Conservation (phyloP, 768 basidiomycete species). For the Pisolithus marmoratus region DNA sequence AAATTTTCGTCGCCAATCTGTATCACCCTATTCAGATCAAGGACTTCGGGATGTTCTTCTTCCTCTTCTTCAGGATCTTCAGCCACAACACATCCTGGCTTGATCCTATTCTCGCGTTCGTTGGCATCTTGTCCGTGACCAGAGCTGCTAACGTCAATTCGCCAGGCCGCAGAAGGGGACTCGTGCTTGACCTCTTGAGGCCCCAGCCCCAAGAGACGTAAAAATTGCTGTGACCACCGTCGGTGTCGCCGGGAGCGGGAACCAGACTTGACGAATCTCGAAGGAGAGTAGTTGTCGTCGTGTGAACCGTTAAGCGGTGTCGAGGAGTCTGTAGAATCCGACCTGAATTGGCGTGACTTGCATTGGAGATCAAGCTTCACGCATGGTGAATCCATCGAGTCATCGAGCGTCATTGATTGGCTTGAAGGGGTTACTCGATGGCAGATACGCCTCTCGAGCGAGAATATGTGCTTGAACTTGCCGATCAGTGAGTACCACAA, state of each 20-base stretch:
- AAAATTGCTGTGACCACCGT: slow-evolving; percentile 15
- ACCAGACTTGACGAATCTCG: not conserved
- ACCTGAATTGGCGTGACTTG: slow-evolving; percentile 11
- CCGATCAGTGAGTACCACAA: slow-evolving; percentile 10
- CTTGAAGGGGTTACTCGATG: slow-evolving; percentile 10
- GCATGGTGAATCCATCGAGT: slow-evolving; percentile 13
- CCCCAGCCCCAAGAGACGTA: slow-evolving; percentile 19
- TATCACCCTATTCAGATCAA: slow-evolving; percentile 7
- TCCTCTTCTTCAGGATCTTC: slow-evolving; percentile 10
- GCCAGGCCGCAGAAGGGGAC: slow-evolving; percentile 17
- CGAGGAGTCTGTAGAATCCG: slow-evolving; percentile 23
- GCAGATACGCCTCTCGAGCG: slow-evolving; percentile 8
- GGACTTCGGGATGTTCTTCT: not conserved
- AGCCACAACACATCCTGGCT: slow-evolving; percentile 1
- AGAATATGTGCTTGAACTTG: slow-evolving; percentile 13
- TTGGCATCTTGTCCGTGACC: slow-evolving; percentile 13
- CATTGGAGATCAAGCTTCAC: not conserved
- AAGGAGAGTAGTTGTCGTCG: slow-evolving; percentile 9
- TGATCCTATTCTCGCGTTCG: slow-evolving; percentile 4
- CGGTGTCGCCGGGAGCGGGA: slow-evolving; percentile 4
- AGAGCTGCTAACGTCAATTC: slow-evolving; percentile 19
- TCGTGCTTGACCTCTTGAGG: slow-evolving; percentile 20
- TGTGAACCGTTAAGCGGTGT: slow-evolving; percentile 17
- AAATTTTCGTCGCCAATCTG: slow-evolving; percentile 15
- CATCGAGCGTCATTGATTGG: slow-evolving; percentile 16